Conservation (phyloP, 305 asterid genomes). For the Galium porrigens region DNA sequence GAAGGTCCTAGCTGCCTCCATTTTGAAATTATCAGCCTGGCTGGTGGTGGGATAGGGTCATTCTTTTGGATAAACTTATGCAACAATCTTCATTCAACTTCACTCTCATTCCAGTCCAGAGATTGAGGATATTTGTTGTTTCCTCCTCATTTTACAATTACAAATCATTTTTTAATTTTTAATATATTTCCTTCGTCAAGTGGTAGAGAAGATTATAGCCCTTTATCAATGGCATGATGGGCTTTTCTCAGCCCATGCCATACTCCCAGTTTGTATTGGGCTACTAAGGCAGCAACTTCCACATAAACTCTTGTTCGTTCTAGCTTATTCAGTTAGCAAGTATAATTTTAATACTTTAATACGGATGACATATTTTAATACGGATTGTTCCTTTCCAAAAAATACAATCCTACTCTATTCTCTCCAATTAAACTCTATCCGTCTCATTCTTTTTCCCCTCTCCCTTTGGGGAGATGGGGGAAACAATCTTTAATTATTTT, state of each 20-base stretch:
- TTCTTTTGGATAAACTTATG: background rate
- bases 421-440: too few relatives aligned
- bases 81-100: background rate
- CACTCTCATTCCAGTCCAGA: constrained; percentile 5
- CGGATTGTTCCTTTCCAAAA: too few relatives aligned
- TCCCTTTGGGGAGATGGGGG: too few relatives aligned
- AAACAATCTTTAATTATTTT: too few relatives aligned
- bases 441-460: too few relatives aligned
- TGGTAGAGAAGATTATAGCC: background rate
- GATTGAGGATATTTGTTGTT: constrained; percentile 5
- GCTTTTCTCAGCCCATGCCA: background rate
- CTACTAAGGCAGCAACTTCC: background rate
- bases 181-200: background rate
- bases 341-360: too few relatives aligned
- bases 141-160: background rate
- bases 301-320: too few relatives aligned
- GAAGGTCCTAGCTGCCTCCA: constrained; percentile 64
- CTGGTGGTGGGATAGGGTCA: background rate
- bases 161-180: background rate
- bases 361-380: too few relatives aligned
- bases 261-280: background rate
- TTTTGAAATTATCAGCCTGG: constrained; percentile 9
- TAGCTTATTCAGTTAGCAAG: too few relatives aligned
- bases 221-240: background rate
- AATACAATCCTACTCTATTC: too few relatives aligned